Evolutionary conservation across 257 asterid genomes (phyloP).

Genomic region (Echites panduratus): DNA sequence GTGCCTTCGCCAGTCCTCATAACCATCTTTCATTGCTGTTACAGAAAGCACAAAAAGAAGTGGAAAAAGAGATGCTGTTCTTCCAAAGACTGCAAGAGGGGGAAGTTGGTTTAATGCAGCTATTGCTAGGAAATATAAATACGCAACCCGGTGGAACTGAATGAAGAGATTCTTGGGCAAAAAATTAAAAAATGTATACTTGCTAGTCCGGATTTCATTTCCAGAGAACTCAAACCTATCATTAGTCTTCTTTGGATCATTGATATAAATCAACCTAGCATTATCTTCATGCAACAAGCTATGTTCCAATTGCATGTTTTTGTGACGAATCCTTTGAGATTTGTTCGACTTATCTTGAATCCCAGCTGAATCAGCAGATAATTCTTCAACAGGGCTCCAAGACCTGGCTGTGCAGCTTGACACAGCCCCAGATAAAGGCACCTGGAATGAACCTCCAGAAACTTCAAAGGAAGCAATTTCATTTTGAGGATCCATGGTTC

Average conservation of each 20-base stretch:
- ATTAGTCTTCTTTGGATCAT: slow-evolving; percentile 76
- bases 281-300: slow-evolving; percentile 49
- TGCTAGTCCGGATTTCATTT: slow-evolving; percentile 94
- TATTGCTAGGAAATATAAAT: slow-evolving; percentile 86
- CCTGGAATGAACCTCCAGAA: slow-evolving; percentile 38
- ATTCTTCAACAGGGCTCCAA: slow-evolving; percentile 12
- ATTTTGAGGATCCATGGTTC: slow-evolving; percentile 59
- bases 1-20: slow-evolving; percentile 99
- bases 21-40: slow-evolving; percentile 96
- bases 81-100: slow-evolving; percentile 97
- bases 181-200: slow-evolving; percentile 74
- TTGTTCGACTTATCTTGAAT: slow-evolving; percentile 37
- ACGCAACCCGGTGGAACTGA: slow-evolving; percentile 95
- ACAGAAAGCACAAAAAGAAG: slow-evolving; percentile 95
- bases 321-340: slow-evolving; percentile 54
- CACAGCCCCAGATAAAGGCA: slow-evolving; percentile 18
- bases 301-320: slow-evolving; percentile 78
- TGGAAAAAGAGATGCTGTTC: slow-evolving; percentile 93
- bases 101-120: slow-evolving; percentile 97
- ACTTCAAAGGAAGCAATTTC: slow-evolving; percentile 43
- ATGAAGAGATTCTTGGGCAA: slow-evolving; percentile 92
- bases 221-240: slow-evolving; percentile 63
- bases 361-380: slow-evolving; percentile 26
- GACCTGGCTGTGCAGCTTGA: slow-evolving; percentile 15
- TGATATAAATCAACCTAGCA: slow-evolving; percentile 76